Evolutionary conservation across 2,329 filamentous ascomycete genomes (phyloP).

Genomic region (Colletotrichum graminicola): DNA sequence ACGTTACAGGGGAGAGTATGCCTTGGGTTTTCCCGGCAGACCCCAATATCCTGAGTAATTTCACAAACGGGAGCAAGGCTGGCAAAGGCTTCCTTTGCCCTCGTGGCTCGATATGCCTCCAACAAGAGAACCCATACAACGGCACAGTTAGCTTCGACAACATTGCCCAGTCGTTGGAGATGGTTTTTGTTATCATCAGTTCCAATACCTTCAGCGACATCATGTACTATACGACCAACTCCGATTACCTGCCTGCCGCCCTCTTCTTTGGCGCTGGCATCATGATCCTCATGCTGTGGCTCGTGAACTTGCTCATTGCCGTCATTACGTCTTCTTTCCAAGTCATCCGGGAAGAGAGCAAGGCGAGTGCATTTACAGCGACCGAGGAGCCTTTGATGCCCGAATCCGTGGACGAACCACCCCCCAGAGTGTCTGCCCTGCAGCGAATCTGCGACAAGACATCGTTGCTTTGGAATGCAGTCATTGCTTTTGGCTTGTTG

Average conservation of each 20-base stretch:
- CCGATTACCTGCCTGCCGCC: constrained; percentile 88
- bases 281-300: constrained; percentile 94
- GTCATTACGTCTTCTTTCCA: constrained; percentile 99
- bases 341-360: constrained; percentile 96
- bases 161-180: constrained; percentile 88
- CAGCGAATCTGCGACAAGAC: constrained; percentile 83
- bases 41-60: constrained; percentile 54
- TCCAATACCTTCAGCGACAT: constrained; percentile 96
- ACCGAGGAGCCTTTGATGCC: constrained; percentile 66
- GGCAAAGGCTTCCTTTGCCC: constrained; percentile 93
- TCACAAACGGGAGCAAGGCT: constrained; percentile 62
- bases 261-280: constrained; percentile 82
- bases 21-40: constrained; percentile 72
- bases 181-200: constrained; percentile 98
- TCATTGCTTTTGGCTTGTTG: constrained; percentile 86
- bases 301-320: constrained; percentile 93
- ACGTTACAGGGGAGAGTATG: constrained; percentile 64
- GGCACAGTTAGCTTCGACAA: constrained; percentile 95
- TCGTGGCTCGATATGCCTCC: constrained; percentile 82
- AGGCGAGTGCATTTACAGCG: constrained; percentile 90
- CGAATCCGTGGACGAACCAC: constrained; percentile 43
- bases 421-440: constrained; percentile 58
- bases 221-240: constrained; percentile 93
- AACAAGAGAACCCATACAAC: constrained; percentile 83
- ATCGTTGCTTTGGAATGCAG: constrained; percentile 79